phyloP scores from a whole-genome alignment of 2,329 filamentous ascomycete genomes.

The Cercospora citrullina region DNA sequence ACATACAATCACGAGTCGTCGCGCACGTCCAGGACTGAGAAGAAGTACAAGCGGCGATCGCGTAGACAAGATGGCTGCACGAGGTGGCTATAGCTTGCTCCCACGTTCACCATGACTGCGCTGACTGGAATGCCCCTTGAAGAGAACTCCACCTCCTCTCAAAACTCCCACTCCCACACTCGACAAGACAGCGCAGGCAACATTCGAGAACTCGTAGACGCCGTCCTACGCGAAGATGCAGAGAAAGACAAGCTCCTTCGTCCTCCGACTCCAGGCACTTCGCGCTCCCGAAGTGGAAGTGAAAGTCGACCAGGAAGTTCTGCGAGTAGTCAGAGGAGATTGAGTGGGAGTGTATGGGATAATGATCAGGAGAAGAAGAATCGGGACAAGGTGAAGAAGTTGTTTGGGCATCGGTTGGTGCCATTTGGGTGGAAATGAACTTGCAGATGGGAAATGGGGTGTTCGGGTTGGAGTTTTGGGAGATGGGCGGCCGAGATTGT shows the following conservation, averaged over 20 bases:
- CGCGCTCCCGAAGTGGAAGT: constrained; percentile 12
- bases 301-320: constrained; percentile 2
- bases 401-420: constrained; percentile 24
- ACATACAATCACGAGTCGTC: background rate
- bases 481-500: background rate
- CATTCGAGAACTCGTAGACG: constrained; percentile 10
- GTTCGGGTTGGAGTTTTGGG: background rate
- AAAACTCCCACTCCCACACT: background rate
- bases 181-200: background rate
- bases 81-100: background rate
- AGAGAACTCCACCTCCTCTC: background rate
- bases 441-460: background rate
- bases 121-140: background rate
- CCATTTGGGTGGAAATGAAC: constrained; percentile 3
- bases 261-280: background rate
- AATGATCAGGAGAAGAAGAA: constrained; percentile 25
- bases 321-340: background rate
- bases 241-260: background rate
- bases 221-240: constrained; percentile 9
- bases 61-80: background rate
- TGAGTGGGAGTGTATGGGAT: constrained; percentile 19
- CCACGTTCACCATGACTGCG: background rate
- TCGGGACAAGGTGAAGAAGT: constrained; percentile 17
- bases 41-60: background rate
- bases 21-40: background rate